Percentiles rank a stretch among this genome's conserved stretches.
These are phyloP conservation scores for Mangifera indica DNA, from an alignment of 345 rosid genomes.

Conservation along the genomic window DNA sequence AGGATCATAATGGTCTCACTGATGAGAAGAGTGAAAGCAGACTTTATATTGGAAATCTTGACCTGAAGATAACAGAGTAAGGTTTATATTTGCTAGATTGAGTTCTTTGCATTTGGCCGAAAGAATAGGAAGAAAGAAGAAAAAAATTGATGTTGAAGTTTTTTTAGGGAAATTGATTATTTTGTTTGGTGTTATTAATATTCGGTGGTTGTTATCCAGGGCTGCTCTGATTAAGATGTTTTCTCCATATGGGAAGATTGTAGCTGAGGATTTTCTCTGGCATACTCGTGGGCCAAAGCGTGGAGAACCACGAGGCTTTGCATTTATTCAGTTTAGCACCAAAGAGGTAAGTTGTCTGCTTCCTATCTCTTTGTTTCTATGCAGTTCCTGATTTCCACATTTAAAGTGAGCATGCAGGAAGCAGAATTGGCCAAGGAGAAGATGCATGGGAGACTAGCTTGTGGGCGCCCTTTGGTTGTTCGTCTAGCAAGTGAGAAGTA, in stretches of 20 bases:
- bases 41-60: slow-evolving; percentile 81
- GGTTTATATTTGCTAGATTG: slow-evolving; percentile 18
- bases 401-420: slow-evolving; percentile 97
- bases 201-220: slow-evolving; percentile 35
- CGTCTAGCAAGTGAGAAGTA: slow-evolving; percentile 78
- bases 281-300: slow-evolving; percentile 91
- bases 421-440: slow-evolving; percentile 89
- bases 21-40: slow-evolving; percentile 75
- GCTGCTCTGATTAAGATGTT: slow-evolving; percentile 87
- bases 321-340: slow-evolving; percentile 68
- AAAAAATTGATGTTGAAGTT: background rate
- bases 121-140: background rate
- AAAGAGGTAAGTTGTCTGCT: slow-evolving; percentile 70
- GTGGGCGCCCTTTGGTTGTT: slow-evolving; percentile 83
- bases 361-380: background rate
- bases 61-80: slow-evolving; percentile 85
- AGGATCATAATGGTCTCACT: slow-evolving; percentile 49
- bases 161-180: background rate
- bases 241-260: slow-evolving; percentile 80
- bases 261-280: slow-evolving; percentile 89
- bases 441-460: slow-evolving; percentile 91
- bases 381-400: slow-evolving; percentile 59
- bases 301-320: slow-evolving; percentile 89
- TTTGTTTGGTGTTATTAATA: background rate
- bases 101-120: background rate